Evolutionary conservation across 768 basidiomycete species (phyloP).

Genomic region (Lactarius trivialis): DNA sequence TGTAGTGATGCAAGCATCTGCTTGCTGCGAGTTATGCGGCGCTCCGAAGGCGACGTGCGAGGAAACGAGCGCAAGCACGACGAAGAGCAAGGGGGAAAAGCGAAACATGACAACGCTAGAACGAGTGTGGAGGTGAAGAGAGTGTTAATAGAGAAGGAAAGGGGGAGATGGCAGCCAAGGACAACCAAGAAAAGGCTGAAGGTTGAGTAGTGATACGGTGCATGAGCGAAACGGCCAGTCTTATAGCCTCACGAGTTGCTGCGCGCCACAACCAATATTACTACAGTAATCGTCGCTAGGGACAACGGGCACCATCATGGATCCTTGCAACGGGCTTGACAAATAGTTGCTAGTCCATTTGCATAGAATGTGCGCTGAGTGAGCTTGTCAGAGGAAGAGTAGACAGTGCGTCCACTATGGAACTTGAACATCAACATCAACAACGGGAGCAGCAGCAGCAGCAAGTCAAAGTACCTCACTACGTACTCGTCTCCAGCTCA

Average conservation of each 20-base stretch:
- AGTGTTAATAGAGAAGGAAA: slow-evolving; percentile 20
- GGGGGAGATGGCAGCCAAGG: slow-evolving; percentile 16
- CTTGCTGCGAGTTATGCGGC: neutral
- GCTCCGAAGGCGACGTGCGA: slow-evolving; percentile 11
- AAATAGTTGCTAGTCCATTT: neutral
- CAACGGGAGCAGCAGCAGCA: neutral
- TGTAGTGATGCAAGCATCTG: slow-evolving; percentile 11
- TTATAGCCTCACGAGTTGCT: neutral
- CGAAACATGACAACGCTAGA: slow-evolving; percentile 23
- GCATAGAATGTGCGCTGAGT: neutral
- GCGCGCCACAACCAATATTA: neutral
- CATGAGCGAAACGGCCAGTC: neutral
- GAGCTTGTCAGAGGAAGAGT: neutral
- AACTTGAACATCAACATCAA: neutral
- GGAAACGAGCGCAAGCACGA: slow-evolving; percentile 21
- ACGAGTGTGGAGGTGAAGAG: slow-evolving; percentile 22
- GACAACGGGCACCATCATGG: neutral
- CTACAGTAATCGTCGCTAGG: neutral
- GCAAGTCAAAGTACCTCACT: slow-evolving; percentile 45
- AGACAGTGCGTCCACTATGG: neutral
- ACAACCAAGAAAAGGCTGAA: slow-evolving; percentile 25
- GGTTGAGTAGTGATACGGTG: too few relatives aligned
- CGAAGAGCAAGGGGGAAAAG: slow-evolving; percentile 28
- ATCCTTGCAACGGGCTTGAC: neutral
- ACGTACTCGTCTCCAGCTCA: slow-evolving; percentile 60